phyloP scores from a whole-genome alignment of 305 asterid genomes.

The Fraxinus baroniana region DNA sequence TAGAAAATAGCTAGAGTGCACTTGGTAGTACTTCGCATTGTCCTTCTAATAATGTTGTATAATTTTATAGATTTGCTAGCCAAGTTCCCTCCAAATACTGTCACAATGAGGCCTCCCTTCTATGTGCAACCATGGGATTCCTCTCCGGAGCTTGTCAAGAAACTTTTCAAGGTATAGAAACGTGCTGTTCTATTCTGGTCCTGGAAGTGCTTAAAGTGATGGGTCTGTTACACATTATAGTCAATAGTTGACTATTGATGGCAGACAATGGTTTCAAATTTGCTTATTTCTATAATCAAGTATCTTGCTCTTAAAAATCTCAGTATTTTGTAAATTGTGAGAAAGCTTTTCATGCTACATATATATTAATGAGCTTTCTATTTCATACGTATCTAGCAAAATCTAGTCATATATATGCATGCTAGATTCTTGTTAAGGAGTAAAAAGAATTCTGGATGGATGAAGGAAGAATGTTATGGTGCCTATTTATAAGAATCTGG shows the following conservation, averaged over 20 bases:
- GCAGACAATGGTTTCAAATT: conserved; percentile 8
- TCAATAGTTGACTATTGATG: conserved; percentile 6
- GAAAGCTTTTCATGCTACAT: conserved; percentile 13
- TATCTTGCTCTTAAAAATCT: neutral
- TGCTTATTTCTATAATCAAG: neutral
- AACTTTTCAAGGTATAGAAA: conserved; percentile 78
- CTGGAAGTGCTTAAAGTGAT: neutral
- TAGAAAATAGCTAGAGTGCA: neutral
- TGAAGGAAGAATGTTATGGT: neutral
- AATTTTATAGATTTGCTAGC: conserved; percentile 70
- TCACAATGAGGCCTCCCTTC: conserved; percentile 72
- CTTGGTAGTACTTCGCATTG: conserved; percentile 17
- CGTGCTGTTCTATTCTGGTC: neutral
- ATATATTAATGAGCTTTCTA: neutral
- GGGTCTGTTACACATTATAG: conserved; percentile 7
- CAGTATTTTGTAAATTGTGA: conserved; percentile 5
- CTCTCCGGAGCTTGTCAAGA: conserved; percentile 74
- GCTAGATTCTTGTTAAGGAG: neutral
- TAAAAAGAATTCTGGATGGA: neutral
- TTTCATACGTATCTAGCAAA: neutral
- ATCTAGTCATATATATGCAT: neutral
- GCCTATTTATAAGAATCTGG: neutral
- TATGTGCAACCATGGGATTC: conserved; percentile 80
- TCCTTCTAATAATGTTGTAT: conserved; percentile 21
- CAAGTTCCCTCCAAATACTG: conserved; percentile 86